phyloP scores from a whole-genome alignment of 371 early-diverging fungal genomes.

The Nematocida displodere region DNA sequence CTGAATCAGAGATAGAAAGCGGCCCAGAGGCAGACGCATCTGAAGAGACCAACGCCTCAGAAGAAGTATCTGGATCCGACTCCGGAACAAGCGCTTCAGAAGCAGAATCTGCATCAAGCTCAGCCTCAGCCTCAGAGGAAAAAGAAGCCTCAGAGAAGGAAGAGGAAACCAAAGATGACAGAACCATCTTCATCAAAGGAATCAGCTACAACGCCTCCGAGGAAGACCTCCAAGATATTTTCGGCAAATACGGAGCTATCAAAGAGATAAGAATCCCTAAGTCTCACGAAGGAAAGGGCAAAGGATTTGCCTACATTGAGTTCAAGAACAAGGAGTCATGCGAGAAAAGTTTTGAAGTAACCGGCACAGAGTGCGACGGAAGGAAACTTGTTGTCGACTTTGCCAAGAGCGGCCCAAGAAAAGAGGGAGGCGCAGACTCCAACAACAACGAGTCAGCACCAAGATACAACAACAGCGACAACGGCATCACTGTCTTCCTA shows the following conservation, averaged over 20 bases:
- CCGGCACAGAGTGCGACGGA: constrained; percentile 52
- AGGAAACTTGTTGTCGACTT: constrained; percentile 35
- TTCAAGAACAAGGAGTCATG: constrained; percentile 59
- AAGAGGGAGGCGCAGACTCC: not conserved
- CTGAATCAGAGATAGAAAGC: constrained; percentile 5
- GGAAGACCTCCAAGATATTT: constrained; percentile 56
- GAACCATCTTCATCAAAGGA: constrained; percentile 64
- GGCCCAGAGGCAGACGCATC: constrained; percentile 4
- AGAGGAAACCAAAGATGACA: constrained; percentile 51
- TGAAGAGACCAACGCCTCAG: constrained; percentile 8
- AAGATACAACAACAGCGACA: constrained; percentile 9
- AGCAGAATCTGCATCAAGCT: not conserved
- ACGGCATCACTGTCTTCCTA: constrained; percentile 58
- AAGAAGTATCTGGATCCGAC: not conserved
- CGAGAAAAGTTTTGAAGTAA: constrained; percentile 53
- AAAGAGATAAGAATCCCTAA: constrained; percentile 60
- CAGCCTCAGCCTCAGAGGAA: constrained; percentile 9
- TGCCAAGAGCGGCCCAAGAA: constrained; percentile 8
- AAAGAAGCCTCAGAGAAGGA: constrained; percentile 21
- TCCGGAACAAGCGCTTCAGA: not conserved
- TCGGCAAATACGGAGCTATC: constrained; percentile 61
- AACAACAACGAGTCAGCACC: not conserved
- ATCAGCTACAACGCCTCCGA: constrained; percentile 58
- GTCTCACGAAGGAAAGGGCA: constrained; percentile 50
- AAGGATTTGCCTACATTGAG: constrained; percentile 66